A percentile compares a stretch with the other conserved stretches of the same genome.
Conservation (phyloP, 305 asterid species). For the Solanum hybrid region DNA sequence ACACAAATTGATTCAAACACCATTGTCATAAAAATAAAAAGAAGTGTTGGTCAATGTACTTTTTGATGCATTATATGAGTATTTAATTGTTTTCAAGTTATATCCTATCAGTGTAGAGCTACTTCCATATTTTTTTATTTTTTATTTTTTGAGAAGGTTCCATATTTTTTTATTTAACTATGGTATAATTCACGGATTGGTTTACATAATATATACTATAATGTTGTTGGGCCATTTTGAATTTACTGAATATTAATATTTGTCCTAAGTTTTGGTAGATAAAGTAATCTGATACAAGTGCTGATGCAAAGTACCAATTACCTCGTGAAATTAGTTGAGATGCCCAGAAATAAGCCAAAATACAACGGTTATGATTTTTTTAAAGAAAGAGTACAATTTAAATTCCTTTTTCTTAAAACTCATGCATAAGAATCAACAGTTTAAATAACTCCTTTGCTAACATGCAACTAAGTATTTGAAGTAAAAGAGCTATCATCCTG, state of each 20-base stretch:
- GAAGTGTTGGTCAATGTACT: background rate
- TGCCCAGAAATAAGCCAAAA: background rate
- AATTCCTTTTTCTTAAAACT: background rate
- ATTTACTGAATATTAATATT: background rate
- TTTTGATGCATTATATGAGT: background rate
- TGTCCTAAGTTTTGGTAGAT: background rate
- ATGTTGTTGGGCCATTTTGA: background rate
- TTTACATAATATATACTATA: background rate
- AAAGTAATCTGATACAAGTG: background rate
- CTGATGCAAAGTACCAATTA: background rate
- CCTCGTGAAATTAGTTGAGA: background rate
- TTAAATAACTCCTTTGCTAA: background rate
- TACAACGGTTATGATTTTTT: background rate
- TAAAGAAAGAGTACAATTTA: background rate
- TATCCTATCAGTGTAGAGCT: background rate
- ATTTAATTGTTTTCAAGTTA: background rate
- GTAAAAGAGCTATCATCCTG: background rate
- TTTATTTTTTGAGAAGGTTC: no score
- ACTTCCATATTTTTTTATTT: background rate
- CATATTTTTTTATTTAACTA: background rate
- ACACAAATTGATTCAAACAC: background rate
- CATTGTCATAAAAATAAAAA: background rate
- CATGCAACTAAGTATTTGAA: background rate
- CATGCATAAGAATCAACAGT: background rate
- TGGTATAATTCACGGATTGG: background rate